Conservation (phyloP, 306 rosid species). For the Corylus heterophylla region DNA sequence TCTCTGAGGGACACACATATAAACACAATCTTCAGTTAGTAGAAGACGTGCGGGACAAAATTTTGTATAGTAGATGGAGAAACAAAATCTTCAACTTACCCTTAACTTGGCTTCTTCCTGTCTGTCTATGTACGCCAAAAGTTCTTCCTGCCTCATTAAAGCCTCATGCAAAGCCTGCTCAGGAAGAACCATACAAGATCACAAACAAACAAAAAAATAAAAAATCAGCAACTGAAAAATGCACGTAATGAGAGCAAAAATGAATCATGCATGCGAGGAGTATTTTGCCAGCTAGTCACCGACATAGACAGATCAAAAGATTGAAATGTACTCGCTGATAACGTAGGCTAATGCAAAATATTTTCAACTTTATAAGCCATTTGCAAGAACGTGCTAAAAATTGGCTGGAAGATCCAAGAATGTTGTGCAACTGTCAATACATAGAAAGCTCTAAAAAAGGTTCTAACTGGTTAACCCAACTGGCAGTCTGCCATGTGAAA, state of each 20-base stretch:
- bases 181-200: slow-evolving; percentile 19
- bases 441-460: slow-evolving; percentile 10
- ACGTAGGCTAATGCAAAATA: neutral
- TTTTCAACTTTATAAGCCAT: neutral
- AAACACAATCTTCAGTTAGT: slow-evolving; percentile 22
- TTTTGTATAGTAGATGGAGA: slow-evolving; percentile 4
- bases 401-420: slow-evolving; percentile 14
- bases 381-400: neutral
- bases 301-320: neutral
- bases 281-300: neutral
- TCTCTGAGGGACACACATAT: slow-evolving; percentile 46
- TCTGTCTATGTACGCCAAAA: slow-evolving; percentile 74
- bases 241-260: neutral
- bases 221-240: neutral
- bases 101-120: slow-evolving; percentile 53
- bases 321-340: neutral
- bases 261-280: neutral
- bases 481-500: neutral
- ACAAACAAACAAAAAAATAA: neutral
- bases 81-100: slow-evolving; percentile 36
- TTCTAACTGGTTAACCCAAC: neutral
- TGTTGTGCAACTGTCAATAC: slow-evolving; percentile 1
- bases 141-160: slow-evolving; percentile 85
- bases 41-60: neutral
- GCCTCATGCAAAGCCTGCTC: slow-evolving; percentile 80